These are phyloP conservation scores for Ettlia oleoabundans DNA, from an alignment of 139 green algal genomes.

Conservation along the genomic window DNA sequence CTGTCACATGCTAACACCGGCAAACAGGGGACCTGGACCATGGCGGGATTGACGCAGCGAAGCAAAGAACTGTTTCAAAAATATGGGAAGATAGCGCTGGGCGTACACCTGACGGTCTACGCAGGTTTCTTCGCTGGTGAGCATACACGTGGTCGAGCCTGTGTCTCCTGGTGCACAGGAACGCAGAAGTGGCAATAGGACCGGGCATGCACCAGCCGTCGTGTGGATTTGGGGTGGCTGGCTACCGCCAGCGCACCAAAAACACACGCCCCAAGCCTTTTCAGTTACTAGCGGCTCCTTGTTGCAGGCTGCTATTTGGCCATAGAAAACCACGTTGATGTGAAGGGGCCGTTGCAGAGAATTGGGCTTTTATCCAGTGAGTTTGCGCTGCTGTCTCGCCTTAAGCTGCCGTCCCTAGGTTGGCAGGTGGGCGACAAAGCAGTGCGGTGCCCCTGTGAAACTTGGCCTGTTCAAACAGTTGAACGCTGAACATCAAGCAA, in stretches of 20 bases:
- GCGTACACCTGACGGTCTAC: conserved; percentile 58
- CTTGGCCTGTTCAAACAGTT: too few species aligned
- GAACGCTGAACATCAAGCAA: background rate
- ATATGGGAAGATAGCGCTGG: conserved; percentile 57
- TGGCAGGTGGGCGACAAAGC: too few species aligned
- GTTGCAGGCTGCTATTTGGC: conserved; percentile 60
- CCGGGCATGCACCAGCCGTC: too few species aligned
- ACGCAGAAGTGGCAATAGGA: too few species aligned
- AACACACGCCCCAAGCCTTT: too few species aligned
- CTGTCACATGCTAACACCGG: too few species aligned
- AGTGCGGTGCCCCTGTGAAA: too few species aligned
- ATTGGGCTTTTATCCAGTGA: conserved; percentile 49
- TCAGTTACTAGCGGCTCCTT: too few species aligned
- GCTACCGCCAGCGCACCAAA: too few species aligned
- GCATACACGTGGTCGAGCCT: background rate
- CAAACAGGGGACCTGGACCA: background rate
- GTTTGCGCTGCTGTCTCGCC: background rate
- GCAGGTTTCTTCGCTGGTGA: conserved; percentile 41
- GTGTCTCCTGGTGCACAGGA: background rate
- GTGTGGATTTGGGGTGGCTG: too few species aligned
- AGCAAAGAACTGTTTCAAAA: conserved; percentile 50
- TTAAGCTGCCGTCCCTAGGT: background rate
- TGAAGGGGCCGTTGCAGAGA: conserved; percentile 36
- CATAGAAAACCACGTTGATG: conserved; percentile 50
- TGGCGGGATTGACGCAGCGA: too few species aligned